Conservation (phyloP, 1,284 basidiomycete genomes). For the Melampsora larici-populina region DNA sequence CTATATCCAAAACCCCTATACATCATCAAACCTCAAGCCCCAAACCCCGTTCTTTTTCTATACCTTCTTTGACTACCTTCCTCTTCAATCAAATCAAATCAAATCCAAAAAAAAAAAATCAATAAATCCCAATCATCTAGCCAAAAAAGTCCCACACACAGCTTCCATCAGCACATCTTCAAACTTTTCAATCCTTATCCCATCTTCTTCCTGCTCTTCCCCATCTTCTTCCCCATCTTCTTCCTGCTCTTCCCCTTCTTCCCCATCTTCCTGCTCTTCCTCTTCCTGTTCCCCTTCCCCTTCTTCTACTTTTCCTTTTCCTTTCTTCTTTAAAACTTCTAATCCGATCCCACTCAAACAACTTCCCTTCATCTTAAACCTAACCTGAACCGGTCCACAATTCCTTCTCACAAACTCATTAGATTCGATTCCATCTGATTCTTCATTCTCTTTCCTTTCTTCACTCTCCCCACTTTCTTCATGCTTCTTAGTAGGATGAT, state of each 20-base stretch:
- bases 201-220: background rate
- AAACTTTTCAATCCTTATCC: background rate
- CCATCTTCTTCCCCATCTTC: background rate
- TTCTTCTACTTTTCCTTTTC: background rate
- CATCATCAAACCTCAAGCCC: too few relatives aligned
- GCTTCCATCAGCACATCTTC: background rate
- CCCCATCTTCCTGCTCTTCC: too few relatives aligned
- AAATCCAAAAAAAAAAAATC: background rate
- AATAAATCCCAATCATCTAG: background rate
- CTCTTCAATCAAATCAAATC: background rate
- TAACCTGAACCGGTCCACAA: constrained; percentile 11
- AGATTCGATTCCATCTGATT: too few relatives aligned
- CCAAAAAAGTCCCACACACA: background rate
- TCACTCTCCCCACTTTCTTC: background rate
- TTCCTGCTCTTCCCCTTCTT: too few relatives aligned
- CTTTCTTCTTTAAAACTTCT: background rate
- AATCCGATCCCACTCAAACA: background rate
- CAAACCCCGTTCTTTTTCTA: too few relatives aligned
- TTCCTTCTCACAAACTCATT: background rate
- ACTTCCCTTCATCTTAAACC: background rate
- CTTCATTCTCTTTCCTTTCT: background rate
- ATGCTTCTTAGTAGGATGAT: background rate
- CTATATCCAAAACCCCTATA: too few relatives aligned
- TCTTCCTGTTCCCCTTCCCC: too few relatives aligned
- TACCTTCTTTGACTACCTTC: too few relatives aligned